Conservation (phyloP, 129 eudicot genomes). For the Artemisia argyi region DNA sequence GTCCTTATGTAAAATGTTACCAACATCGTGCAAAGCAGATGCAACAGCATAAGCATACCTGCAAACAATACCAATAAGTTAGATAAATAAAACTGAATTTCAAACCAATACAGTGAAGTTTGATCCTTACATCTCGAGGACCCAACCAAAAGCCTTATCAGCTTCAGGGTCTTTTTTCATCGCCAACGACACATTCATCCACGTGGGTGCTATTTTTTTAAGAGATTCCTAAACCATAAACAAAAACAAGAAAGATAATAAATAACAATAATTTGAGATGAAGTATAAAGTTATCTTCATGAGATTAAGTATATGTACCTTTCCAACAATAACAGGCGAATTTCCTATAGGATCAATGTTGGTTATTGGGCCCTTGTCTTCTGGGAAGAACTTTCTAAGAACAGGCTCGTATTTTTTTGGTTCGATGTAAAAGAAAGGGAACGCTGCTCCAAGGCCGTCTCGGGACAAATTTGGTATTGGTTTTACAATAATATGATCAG, state of each 20-base stretch:
- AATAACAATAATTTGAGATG: not conserved
- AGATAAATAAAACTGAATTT: not conserved
- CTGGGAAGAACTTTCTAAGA: conserved; percentile 85
- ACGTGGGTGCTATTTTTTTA: conserved; percentile 90
- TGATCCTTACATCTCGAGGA: conserved; percentile 84
- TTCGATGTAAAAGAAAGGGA: conserved; percentile 95
- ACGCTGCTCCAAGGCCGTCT: conserved; percentile 94
- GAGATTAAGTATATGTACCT: conserved; percentile 44
- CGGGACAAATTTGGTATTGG: conserved; percentile 93
- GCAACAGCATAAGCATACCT: conserved; percentile 99
- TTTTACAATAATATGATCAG: conserved; percentile 92
- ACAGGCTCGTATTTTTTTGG: conserved; percentile 80
- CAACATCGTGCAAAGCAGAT: conserved; percentile 89
- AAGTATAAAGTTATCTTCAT: not conserved
- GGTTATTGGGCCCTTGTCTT: conserved; percentile 86
- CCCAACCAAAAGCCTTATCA: conserved; percentile 99
- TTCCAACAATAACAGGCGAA: conserved; percentile 94
- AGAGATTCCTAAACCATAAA: conserved; percentile 67
- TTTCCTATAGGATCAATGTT: conserved; percentile 96
- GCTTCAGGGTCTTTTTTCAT: conserved; percentile 96
- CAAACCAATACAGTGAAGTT: not conserved
- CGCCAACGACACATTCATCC: conserved; percentile 97
- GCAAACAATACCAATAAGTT: conserved; percentile 11
- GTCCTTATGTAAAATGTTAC: conserved; percentile 87
- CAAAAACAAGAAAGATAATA: not conserved